A percentile compares a stretch with the other conserved stretches of the same genome.
These are phyloP conservation scores for Pythium inflatum DNA, from an alignment of 352 stramenopile genomes.

Conservation along the genomic window DNA sequence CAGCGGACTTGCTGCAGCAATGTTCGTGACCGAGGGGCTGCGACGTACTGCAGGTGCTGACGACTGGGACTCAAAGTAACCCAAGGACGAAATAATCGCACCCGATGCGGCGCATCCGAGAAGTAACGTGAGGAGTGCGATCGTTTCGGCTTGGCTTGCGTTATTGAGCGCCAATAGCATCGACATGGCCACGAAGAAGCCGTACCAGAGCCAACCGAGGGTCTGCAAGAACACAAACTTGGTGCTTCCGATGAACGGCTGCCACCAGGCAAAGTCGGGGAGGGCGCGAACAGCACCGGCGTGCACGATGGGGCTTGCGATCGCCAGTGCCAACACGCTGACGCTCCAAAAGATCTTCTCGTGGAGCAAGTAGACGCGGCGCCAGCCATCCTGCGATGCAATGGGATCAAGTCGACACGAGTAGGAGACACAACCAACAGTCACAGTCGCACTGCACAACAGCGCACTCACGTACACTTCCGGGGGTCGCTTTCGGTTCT, in stretches of 20 bases:
- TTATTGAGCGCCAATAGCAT: conserved; percentile 54
- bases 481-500: conserved; percentile 20
- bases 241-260: conserved; percentile 58
- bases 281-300: conserved; percentile 41
- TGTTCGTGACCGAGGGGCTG: not conserved
- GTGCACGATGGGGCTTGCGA: conserved; percentile 47
- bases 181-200: conserved; percentile 43
- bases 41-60: not conserved
- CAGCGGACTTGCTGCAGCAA: not conserved
- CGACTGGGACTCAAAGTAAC: conserved; percentile 36
- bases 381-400: not conserved
- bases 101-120: conserved; percentile 37
- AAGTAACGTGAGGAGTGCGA: conserved; percentile 39
- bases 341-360: conserved; percentile 50
- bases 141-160: conserved; percentile 31
- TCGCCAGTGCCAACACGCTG: conserved; percentile 37
- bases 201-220: conserved; percentile 65
- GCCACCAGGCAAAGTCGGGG: conserved; percentile 45
- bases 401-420: not conserved
- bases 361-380: conserved; percentile 30
- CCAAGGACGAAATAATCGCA: conserved; percentile 42
- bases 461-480: conserved; percentile 46
- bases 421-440: conserved; percentile 36
- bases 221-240: conserved; percentile 67
- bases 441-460: conserved; percentile 37